Base-by-base conservation (phyloP, 495 filamentous ascomycete genomes). In the Elasticomyces elasticus region DNA sequence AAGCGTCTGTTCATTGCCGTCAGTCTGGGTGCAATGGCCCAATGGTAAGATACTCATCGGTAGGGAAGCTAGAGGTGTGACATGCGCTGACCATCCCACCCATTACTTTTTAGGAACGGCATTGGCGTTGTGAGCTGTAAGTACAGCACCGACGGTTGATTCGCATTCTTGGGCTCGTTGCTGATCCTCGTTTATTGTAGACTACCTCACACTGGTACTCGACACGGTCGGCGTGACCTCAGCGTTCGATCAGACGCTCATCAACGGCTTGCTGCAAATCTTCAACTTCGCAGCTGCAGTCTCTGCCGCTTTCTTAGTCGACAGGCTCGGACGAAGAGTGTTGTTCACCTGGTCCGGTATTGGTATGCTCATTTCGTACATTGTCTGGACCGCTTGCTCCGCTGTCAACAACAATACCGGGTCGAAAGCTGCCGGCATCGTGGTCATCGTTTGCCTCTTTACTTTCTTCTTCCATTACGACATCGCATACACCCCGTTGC, bases 261-360 rank as follows among this genome's bases (percentile, higher is more conserved):
- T 55, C 43, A 55, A 55, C 23, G 52, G 52, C 10, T 19, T 51
- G 31, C 74, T 79, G 58, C 74, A 73, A 5, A 71, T 77, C 30
- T 71, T 80, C 28, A 73, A 74, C 47, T 68, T 81, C 12, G 70
- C 76, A 38, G 72, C 75, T 9, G 79, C 77, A 25, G 67, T 74
- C 42, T 59, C 68, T 15, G 77, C 74, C 2, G 77, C 79, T 17
- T 66, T 77, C 24, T 70, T 76, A 33, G 73, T 72, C 52, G 68
- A 72, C 62, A 69, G 72, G 12, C 78, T 79, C 31, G 76, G 76
- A 11, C 70, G 79, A 11, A 71, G 79, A 5, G 76, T 71, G 2
- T 69, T 83, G 35, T 77, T 80, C 54, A 59, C 79, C 5, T 66
- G 66, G 30, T 72, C 73, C 38, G 71, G 72, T 0, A 62, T 67